A percentile compares a stretch with the other conserved stretches of the same genome.
phyloP scores from a whole-genome alignment of 345 rosid species.

The Turnera subulata region DNA sequence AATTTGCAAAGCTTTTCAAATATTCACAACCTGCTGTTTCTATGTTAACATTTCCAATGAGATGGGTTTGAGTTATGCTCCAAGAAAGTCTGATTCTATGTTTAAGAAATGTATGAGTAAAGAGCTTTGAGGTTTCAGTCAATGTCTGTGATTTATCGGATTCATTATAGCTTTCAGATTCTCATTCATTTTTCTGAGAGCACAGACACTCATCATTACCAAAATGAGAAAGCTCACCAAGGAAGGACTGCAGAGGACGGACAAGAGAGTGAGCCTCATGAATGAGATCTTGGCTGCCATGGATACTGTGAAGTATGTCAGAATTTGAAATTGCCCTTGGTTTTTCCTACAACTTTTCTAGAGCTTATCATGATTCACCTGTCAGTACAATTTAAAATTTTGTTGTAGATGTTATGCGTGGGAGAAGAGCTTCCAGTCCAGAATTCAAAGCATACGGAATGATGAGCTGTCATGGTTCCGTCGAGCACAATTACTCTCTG shows the following conservation, averaged over 20 bases:
- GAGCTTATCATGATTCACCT: background rate
- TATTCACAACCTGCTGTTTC: too few relatives aligned
- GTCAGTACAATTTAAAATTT: background rate
- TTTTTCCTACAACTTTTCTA: background rate
- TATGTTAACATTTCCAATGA: too few relatives aligned
- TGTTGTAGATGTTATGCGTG: conserved; percentile 34
- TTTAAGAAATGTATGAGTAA: too few relatives aligned
- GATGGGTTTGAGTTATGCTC: too few relatives aligned
- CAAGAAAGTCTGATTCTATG: too few relatives aligned
- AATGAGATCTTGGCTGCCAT: conserved; percentile 33
- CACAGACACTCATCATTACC: conserved; percentile 25
- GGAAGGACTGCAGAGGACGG: conserved; percentile 32
- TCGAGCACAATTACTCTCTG: conserved; percentile 23
- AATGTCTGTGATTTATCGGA: background rate
- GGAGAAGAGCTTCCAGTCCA: conserved; percentile 32
- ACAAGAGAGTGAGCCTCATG: conserved; percentile 35
- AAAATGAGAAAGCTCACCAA: conserved; percentile 30
- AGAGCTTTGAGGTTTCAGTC: background rate
- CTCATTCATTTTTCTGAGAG: background rate
- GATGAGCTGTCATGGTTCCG: conserved; percentile 33
- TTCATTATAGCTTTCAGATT: background rate
- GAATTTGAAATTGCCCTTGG: background rate
- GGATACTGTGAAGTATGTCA: conserved; percentile 30
- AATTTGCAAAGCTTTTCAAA: too few relatives aligned
- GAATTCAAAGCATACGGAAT: conserved; percentile 28